A percentile compares a stretch with the other conserved stretches of the same genome.
Conservation (phyloP, 2,329 filamentous ascomycete species). For the Beauveria varroae region DNA sequence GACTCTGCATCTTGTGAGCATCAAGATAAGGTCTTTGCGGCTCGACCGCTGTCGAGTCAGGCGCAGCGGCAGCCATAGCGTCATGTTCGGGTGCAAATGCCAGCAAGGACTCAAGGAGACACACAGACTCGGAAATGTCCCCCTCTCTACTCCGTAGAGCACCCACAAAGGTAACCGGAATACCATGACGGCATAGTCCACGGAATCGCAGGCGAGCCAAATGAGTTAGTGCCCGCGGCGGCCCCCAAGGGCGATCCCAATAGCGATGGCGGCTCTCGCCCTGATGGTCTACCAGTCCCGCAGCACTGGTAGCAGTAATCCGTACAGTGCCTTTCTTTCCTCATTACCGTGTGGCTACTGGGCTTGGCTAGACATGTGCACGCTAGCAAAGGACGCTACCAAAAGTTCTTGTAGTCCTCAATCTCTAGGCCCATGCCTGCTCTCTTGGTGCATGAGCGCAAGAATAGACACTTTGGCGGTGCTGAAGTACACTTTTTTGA, state of each 20-base stretch:
- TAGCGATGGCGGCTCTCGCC: constrained; percentile 8
- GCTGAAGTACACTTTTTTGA: neutral
- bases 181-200: neutral
- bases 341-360: neutral
- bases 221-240: constrained; percentile 4
- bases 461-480: neutral
- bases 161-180: neutral
- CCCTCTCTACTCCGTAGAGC: too few species aligned
- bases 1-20: neutral
- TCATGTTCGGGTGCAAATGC: neutral
- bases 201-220: neutral
- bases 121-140: neutral
- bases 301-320: too few species aligned
- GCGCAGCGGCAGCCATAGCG: neutral
- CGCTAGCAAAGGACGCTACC: constrained; percentile 2
- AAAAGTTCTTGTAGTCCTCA: neutral
- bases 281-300: neutral
- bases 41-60: neutral
- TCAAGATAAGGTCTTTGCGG: neutral
- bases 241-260: constrained; percentile 7
- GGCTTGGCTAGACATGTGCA: neutral
- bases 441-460: neutral
- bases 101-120: neutral
- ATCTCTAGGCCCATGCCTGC: too few species aligned
- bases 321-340: neutral